phyloP scores from a whole-genome alignment of 2,329 filamentous ascomycete species.

The Apiospora sp. region DNA sequence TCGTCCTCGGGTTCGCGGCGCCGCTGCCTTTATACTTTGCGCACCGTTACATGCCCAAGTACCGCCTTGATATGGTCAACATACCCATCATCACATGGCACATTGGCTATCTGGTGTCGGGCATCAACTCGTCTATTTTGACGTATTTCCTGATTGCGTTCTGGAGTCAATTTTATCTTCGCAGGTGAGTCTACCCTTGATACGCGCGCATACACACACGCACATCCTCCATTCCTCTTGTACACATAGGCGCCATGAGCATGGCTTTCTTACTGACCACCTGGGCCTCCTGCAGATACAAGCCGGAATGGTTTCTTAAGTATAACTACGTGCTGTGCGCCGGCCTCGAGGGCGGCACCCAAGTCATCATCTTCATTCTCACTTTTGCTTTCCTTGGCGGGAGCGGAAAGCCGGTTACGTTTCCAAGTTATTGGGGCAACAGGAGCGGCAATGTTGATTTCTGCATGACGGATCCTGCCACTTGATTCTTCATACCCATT shows the following conservation, averaged over 20 bases:
- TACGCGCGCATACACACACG: too few species aligned
- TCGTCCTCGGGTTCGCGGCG: slow-evolving; percentile 47
- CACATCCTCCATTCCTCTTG: not conserved
- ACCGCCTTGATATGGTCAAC: slow-evolving; percentile 42
- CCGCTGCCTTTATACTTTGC: slow-evolving; percentile 46
- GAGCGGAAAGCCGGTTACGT: slow-evolving; percentile 45
- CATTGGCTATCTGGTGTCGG: slow-evolving; percentile 45
- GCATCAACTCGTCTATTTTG: slow-evolving; percentile 45
- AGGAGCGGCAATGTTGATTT: slow-evolving; percentile 27
- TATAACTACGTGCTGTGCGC: slow-evolving; percentile 52
- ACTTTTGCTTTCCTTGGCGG: slow-evolving; percentile 54
- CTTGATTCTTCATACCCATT: slow-evolving; percentile 16
- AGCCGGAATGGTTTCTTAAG: slow-evolving; percentile 48
- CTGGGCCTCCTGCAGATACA: slow-evolving; percentile 11
- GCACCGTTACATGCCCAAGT: slow-evolving; percentile 39
- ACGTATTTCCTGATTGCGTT: slow-evolving; percentile 40
- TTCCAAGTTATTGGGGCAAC: slow-evolving; percentile 39
- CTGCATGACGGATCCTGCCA: slow-evolving; percentile 27
- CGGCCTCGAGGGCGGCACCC: slow-evolving; percentile 49
- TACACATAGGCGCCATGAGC: not conserved
- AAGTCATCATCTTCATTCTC: slow-evolving; percentile 50
- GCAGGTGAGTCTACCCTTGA: slow-evolving; percentile 35
- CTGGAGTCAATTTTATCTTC: slow-evolving; percentile 45
- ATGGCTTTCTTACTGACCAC: not conserved
- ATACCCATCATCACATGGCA: slow-evolving; percentile 43